A percentile compares a stretch with the other conserved stretches of the same genome.
Conservation (phyloP, 192 early-diverging fungal genomes). For the Gaertneriomyces sp. region DNA sequence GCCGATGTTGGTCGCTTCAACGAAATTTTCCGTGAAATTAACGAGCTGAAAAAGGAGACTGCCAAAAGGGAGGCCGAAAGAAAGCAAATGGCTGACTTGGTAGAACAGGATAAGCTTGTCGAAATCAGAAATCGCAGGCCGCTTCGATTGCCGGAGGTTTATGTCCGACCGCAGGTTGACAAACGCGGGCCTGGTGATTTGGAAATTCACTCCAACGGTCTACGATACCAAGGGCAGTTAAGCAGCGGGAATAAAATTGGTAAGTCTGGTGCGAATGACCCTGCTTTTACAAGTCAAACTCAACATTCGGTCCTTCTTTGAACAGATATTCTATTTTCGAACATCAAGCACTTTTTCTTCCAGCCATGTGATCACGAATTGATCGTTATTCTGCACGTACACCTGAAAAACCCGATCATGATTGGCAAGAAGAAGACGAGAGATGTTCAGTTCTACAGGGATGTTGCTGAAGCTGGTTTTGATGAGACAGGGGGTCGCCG, state of each 20-base stretch:
- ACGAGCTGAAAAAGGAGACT: conserved; percentile 88
- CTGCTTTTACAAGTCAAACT: conserved; percentile 4
- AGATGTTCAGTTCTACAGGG: conserved; percentile 98
- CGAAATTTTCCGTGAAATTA: conserved; percentile 81
- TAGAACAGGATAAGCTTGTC: conserved; percentile 87
- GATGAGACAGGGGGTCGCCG: conserved; percentile 96
- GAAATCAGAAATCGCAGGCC: conserved; percentile 68
- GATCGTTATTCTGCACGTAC: conserved; percentile 90
- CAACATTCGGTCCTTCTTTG: conserved; percentile 1
- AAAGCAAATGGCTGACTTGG: conserved; percentile 93
- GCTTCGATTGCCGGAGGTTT: conserved; percentile 80
- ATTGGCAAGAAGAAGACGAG: conserved; percentile 97
- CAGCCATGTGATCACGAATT: conserved; percentile 98
- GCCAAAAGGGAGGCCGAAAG: conserved; percentile 90
- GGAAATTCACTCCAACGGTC: conserved; percentile 93
- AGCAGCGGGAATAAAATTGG: conserved; percentile 75
- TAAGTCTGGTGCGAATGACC: conserved; percentile 13
- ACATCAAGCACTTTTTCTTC: conserved; percentile 96
- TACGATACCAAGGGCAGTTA: conserved; percentile 81
- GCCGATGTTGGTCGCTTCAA: conserved; percentile 76
- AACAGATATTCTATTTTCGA: conserved; percentile 90
- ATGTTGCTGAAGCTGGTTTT: conserved; percentile 88
- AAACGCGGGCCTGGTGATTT: conserved; percentile 93
- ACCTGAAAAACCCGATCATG: conserved; percentile 95
- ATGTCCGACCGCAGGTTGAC: conserved; percentile 85